Conservation (phyloP, 2,329 filamentous ascomycete genomes). For the Monosporascus sp. region DNA sequence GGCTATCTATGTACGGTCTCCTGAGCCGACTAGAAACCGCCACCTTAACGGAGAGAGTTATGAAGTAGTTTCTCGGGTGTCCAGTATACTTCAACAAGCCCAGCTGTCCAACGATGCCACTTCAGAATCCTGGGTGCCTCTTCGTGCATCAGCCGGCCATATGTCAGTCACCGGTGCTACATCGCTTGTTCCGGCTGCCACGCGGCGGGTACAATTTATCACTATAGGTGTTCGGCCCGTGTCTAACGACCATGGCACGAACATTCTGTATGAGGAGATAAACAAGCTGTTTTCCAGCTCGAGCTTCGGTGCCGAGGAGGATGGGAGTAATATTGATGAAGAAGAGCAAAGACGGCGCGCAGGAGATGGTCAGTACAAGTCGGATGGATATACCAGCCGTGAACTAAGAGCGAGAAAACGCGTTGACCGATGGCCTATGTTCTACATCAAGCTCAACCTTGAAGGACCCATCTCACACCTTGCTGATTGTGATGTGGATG, state of each 20-base stretch:
- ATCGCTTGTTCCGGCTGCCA: conserved; percentile 64
- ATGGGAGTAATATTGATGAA: conserved; percentile 32
- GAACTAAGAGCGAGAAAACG: conserved; percentile 56
- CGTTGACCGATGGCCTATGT: conserved; percentile 84
- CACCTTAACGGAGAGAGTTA: conserved; percentile 7
- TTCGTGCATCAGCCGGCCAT: conserved; percentile 58
- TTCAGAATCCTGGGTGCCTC: conserved; percentile 59
- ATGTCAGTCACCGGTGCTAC: conserved; percentile 66
- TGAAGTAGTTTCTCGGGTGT: conserved; percentile 23
- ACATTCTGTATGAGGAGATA: conserved; percentile 68
- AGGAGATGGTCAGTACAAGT: conserved; percentile 29
- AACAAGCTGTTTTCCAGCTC: conserved; percentile 75
- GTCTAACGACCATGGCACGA: conserved; percentile 46
- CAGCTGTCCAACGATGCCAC: conserved; percentile 51
- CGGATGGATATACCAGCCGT: conserved; percentile 41
- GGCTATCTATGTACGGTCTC: conserved; percentile 31
- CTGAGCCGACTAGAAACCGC: conserved; percentile 3
- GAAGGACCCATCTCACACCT: conserved; percentile 4
- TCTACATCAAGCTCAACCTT: conserved; percentile 64
- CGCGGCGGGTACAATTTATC: conserved; percentile 72
- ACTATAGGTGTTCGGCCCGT: conserved; percentile 70
- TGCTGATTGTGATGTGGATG: conserved; percentile 25
- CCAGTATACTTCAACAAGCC: conserved; percentile 59
- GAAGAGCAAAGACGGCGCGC: conserved; percentile 17
- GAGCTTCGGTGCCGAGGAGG: conserved; percentile 62